Percentiles rank a stretch among this genome's conserved stretches.
Evolutionary conservation across 768 basidiomycete genomes (phyloP).

Genomic region (Lentinula aciculospora): DNA sequence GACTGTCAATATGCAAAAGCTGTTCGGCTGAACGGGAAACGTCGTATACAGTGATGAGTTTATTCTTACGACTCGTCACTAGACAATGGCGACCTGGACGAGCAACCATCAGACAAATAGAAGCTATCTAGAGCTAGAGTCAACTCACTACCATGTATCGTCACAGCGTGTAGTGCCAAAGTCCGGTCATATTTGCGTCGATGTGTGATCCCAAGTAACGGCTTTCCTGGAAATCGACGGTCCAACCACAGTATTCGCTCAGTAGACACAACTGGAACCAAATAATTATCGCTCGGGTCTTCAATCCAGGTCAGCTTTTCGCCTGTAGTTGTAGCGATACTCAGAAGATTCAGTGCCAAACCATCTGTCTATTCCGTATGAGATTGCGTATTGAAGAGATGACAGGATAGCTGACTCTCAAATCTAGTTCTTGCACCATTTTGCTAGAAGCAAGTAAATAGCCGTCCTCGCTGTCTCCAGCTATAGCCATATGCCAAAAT

Average conservation of each 20-base stretch:
- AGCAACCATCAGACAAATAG: neutral
- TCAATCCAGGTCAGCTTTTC: constrained; percentile 53
- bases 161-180: constrained; percentile 37
- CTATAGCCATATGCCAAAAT: constrained; percentile 51
- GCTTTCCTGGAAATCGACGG: constrained; percentile 46
- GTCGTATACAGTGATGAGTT: constrained; percentile 60
- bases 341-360: constrained; percentile 26
- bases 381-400: neutral
- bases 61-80: constrained; percentile 55
- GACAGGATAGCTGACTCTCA: constrained; percentile 38
- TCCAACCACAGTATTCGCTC: constrained; percentile 68
- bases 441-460: constrained; percentile 46
- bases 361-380: constrained; percentile 22
- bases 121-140: neutral
- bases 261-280: constrained; percentile 56
- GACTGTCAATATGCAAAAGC: constrained; percentile 37
- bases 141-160: constrained; percentile 24
- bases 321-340: constrained; percentile 19
- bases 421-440: constrained; percentile 41
- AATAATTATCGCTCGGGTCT: constrained; percentile 30
- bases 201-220: constrained; percentile 60
- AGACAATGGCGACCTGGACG: constrained; percentile 45
- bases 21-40: constrained; percentile 35
- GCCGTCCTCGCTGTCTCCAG: constrained; percentile 21
- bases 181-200: constrained; percentile 55